Percentiles rank a stretch among this genome's conserved stretches.
Evolutionary conservation across 2,329 filamentous ascomycete genomes (phyloP).

Genomic region (Claviceps citrina): DNA sequence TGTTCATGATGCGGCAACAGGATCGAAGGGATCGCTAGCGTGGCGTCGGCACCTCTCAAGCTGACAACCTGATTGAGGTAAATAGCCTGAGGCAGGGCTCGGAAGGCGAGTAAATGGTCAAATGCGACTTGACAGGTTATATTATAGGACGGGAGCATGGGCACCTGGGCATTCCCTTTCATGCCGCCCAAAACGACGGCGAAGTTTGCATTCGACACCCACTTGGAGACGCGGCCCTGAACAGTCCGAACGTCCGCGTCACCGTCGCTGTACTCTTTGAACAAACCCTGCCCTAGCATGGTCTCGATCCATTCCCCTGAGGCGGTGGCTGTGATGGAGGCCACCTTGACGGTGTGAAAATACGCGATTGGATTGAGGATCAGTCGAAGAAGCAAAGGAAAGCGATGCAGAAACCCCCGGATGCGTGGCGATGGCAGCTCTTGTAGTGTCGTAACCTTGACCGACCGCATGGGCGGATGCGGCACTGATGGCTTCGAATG

Average conservation of each 20-base stretch:
- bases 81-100: conserved; percentile 1
- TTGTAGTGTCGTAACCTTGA: conserved; percentile 6
- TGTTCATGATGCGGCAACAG: conserved; percentile 6
- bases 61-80: neutral
- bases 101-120: conserved; percentile 1
- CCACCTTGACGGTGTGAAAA: conserved; percentile 3
- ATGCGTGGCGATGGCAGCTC: neutral
- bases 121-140: conserved; percentile 3
- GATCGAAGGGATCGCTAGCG: conserved; percentile 1
- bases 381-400: conserved; percentile 5
- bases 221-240: conserved; percentile 3
- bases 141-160: neutral
- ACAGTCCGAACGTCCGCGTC: conserved; percentile 2
- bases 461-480: conserved; percentile 3
- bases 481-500: conserved; percentile 5
- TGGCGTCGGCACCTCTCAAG: conserved; percentile 2
- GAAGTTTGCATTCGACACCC: conserved; percentile 4
- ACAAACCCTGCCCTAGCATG: conserved; percentile 2
- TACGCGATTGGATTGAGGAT: conserved; percentile 4
- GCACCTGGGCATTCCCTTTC: conserved; percentile 3
- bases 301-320: conserved; percentile 5
- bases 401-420: conserved; percentile 3
- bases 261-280: conserved; percentile 3
- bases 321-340: conserved; percentile 5
- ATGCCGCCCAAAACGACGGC: conserved; percentile 2